A percentile compares a stretch with the other conserved stretches of the same genome.
Conservation (phyloP, 78 protist species). For the Protostelium mycophagum region DNA sequence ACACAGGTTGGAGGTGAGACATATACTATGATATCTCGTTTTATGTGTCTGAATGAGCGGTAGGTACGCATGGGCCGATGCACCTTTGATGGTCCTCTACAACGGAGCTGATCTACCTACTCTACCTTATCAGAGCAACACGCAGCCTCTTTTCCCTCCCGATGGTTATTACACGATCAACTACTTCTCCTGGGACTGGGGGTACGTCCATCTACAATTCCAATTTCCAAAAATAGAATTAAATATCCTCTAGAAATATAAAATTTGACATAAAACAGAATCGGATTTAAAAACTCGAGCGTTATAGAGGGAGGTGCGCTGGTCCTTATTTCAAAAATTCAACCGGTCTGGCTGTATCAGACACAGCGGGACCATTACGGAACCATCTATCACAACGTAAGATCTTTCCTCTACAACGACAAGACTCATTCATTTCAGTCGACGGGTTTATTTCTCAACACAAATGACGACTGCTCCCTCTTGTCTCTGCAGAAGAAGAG, state of each 20-base stretch:
- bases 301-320: background rate
- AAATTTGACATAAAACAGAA: background rate
- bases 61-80: background rate
- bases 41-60: background rate
- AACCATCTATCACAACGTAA: background rate
- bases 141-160: background rate
- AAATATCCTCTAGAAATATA: no score
- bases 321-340: background rate
- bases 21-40: background rate
- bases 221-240: no score
- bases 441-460: background rate
- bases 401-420: background rate
- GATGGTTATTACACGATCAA: background rate
- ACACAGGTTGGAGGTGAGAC: background rate
- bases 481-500: background rate
- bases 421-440: background rate
- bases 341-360: background rate
- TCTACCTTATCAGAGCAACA: background rate
- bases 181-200: background rate
- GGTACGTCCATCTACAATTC: background rate
- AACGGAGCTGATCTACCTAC: background rate
- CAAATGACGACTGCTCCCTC: background rate
- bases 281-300: background rate
- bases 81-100: background rate
- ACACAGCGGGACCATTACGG: background rate